Evolutionary conservation across 352 stramenopile genomes (phyloP).

Genomic region (Pythium coloratum): DNA sequence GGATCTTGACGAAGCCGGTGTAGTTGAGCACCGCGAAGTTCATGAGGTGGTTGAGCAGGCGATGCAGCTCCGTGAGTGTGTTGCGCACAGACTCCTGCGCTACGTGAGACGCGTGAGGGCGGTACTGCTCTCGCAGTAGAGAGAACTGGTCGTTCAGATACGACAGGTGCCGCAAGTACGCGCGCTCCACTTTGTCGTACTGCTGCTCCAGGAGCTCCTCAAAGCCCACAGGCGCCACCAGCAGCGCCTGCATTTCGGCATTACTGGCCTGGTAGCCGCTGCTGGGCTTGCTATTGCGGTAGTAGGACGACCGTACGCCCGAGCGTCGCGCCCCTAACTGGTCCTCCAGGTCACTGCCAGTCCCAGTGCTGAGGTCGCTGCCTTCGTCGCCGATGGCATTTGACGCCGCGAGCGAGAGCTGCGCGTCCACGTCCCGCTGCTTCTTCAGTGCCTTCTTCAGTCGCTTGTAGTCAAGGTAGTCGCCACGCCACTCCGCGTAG

Average conservation of each 20-base stretch:
- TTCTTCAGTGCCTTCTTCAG: constrained; percentile 85
- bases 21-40: constrained; percentile 99
- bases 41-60: constrained; percentile 91
- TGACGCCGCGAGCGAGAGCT: constrained; percentile 24
- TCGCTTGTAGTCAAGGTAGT: constrained; percentile 90
- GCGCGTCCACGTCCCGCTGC: constrained; percentile 45
- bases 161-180: constrained; percentile 85
- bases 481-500: constrained; percentile 83
- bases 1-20: constrained; percentile 97
- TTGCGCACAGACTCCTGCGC: constrained; percentile 91
- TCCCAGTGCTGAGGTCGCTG: constrained; percentile 11
- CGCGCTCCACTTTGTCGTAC: constrained; percentile 91
- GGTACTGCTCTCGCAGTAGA: constrained; percentile 71
- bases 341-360: constrained; percentile 8
- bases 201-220: constrained; percentile 79
- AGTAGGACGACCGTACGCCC: neutral
- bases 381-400: constrained; percentile 3
- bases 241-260: constrained; percentile 34
- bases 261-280: constrained; percentile 16
- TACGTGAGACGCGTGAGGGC: constrained; percentile 51
- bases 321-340: neutral
- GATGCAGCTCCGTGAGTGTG: constrained; percentile 93
- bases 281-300: neutral
- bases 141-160: constrained; percentile 86
- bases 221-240: constrained; percentile 57